Percentiles rank a stretch among this genome's conserved stretches.
Conservation (phyloP, 2,329 filamentous ascomycete genomes). For the Lithohypha guttulata region DNA sequence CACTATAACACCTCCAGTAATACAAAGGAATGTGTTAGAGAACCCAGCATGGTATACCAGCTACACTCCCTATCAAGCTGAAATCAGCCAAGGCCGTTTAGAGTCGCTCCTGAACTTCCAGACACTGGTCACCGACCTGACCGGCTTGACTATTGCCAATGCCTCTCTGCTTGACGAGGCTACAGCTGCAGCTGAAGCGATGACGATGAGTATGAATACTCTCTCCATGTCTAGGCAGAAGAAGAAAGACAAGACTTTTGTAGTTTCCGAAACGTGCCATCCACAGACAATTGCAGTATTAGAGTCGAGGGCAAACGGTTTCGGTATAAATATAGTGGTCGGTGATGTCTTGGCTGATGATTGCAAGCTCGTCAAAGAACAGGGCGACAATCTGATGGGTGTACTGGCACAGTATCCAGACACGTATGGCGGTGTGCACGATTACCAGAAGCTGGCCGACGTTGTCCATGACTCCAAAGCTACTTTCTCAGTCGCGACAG, state of each 20-base stretch:
- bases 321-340: constrained; percentile 68
- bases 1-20: constrained; percentile 77
- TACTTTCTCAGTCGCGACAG: constrained; percentile 78
- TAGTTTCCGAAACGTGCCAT: constrained; percentile 74
- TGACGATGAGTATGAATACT: constrained; percentile 80
- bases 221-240: constrained; percentile 62
- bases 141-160: constrained; percentile 77
- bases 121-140: constrained; percentile 81
- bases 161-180: constrained; percentile 84
- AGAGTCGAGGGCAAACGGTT: constrained; percentile 76
- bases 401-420: constrained; percentile 94
- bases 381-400: constrained; percentile 74
- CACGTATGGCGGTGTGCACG: constrained; percentile 67
- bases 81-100: constrained; percentile 89
- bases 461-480: constrained; percentile 66
- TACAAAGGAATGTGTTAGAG: constrained; percentile 85
- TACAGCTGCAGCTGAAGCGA: constrained; percentile 86
- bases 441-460: constrained; percentile 65
- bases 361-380: constrained; percentile 55
- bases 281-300: constrained; percentile 79
- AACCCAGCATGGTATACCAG: constrained; percentile 96
- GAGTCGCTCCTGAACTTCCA: constrained; percentile 94
- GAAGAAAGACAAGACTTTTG: constrained; percentile 64
- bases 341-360: constrained; percentile 59
- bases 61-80: constrained; percentile 93